phyloP scores from a whole-genome alignment of 345 rosid species.

The Hirschfeldia incana region DNA sequence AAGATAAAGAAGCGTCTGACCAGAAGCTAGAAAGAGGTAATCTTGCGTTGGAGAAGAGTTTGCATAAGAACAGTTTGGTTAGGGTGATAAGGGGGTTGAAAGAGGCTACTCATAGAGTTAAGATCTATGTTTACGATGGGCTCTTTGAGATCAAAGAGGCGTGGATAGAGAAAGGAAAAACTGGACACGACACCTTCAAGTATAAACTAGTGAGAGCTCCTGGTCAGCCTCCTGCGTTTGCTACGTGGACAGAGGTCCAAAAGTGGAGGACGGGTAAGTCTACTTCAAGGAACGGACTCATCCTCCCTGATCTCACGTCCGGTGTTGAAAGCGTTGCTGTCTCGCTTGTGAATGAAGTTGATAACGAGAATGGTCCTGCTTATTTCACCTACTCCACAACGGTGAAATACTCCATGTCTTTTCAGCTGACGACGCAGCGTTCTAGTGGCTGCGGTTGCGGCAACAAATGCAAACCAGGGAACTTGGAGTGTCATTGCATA shows the following conservation, averaged over 20 bases:
- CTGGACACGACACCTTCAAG: constrained; percentile 72
- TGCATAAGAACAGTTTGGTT: constrained; percentile 58
- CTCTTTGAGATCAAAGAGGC: constrained; percentile 61
- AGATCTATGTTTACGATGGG: constrained; percentile 71
- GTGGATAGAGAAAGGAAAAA: constrained; percentile 73
- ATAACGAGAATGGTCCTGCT: constrained; percentile 75
- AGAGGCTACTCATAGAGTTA: constrained; percentile 41
- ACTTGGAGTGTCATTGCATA: constrained; percentile 66
- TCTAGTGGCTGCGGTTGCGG: constrained; percentile 56
- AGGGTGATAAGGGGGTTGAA: constrained; percentile 69
- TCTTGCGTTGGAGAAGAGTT: constrained; percentile 88
- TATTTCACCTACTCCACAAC: constrained; percentile 65
- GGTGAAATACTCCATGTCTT: constrained; percentile 58
- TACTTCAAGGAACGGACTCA: constrained; percentile 57
- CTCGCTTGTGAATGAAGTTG: constrained; percentile 83
- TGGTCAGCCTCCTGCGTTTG: constrained; percentile 63
- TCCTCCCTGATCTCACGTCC: constrained; percentile 73
- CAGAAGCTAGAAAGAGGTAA: constrained; percentile 93
- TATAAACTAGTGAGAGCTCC: constrained; percentile 64
- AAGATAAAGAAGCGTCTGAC: constrained; percentile 60
- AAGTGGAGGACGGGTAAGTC: constrained; percentile 55
- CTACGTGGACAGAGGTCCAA: constrained; percentile 58
- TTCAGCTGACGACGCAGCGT: constrained; percentile 46
- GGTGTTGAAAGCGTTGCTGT: constrained; percentile 67
- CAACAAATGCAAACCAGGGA: constrained; percentile 62